A percentile compares a stretch with the other conserved stretches of the same genome.
Conservation (phyloP, 768 basidiomycete genomes). For the Pleurotus ostreatus region DNA sequence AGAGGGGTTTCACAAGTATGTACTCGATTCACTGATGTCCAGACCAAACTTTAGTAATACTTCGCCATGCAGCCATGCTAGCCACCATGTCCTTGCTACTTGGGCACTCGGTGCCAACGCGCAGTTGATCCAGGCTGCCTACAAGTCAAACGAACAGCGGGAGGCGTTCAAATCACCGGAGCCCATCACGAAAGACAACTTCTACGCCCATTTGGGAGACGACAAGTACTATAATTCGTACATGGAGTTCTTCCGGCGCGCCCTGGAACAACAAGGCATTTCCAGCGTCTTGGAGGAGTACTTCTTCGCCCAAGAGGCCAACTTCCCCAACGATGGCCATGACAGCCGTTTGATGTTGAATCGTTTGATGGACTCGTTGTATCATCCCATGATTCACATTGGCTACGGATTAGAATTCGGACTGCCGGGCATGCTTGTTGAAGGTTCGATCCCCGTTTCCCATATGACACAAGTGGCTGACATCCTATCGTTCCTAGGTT, state of each 20-base stretch:
- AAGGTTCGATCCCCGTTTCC: slow-evolving; percentile 37
- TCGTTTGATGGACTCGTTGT: slow-evolving; percentile 48
- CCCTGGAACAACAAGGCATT: slow-evolving; percentile 38
- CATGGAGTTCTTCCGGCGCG: slow-evolving; percentile 47
- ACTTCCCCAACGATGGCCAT: slow-evolving; percentile 26
- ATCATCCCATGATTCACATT: slow-evolving; percentile 64
- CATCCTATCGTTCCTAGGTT: slow-evolving; percentile 30
- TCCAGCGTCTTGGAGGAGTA: slow-evolving; percentile 51
- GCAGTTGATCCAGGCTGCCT: slow-evolving; percentile 32
- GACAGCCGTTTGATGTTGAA: slow-evolving; percentile 41
- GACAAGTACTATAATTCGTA: slow-evolving; percentile 54
- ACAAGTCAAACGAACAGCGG: slow-evolving; percentile 33
- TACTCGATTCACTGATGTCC: slow-evolving; percentile 17
- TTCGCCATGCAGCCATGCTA: slow-evolving; percentile 37
- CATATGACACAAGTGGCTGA: background rate
- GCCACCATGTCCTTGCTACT: slow-evolving; percentile 55
- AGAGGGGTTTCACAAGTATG: slow-evolving; percentile 32
- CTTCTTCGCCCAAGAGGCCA: slow-evolving; percentile 50
- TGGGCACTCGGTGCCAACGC: slow-evolving; percentile 56
- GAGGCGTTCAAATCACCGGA: slow-evolving; percentile 39
- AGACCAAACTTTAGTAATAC: slow-evolving; percentile 22
- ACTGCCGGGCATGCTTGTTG: slow-evolving; percentile 53
- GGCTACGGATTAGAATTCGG: slow-evolving; percentile 63
- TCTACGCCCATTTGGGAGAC: slow-evolving; percentile 54
- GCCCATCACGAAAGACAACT: slow-evolving; percentile 42